Base-by-base conservation (phyloP, 1,284 basidiomycete species). In the Naganishia sp. region DNA sequence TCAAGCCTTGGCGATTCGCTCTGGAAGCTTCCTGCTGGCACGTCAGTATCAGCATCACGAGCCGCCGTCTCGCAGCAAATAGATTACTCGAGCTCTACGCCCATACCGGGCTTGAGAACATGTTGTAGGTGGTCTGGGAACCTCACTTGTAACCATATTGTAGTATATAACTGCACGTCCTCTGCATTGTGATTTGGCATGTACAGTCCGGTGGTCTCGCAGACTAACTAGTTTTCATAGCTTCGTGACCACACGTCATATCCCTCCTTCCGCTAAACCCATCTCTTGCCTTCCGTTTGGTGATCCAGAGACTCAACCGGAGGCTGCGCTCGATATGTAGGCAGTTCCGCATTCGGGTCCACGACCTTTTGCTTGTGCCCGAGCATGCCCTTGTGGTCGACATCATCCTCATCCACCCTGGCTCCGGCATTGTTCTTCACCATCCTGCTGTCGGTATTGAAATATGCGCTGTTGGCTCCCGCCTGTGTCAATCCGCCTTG, bases 301-400 rank as follows among this genome's bases (percentile, higher is more conserved):
- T 61, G 59, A n/a, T 61, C 59, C 48, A 25, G 49, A 5, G 59
- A 61, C 43, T 61, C 59, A 23, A 61, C 59, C 36, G 59, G 59
- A 28, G 59, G 23, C 36, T 61, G 59, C 15, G 59, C 59, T 13
- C 59, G 59, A n/a, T 61, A 21, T 10, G 23, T 43, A 7, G 59
- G 59, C 48, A 61, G 11, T 48, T 61, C 59, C 21, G 59, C 59
- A 11, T 50, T 42, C 13, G 48, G 59, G n/a, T 61, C 59, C 48
- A 61, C 59, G 21, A 52, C 59, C 59, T 33, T 43, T 46, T 61
- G 48, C 7, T 28, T n/a, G 33, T 44, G 48, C 7, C 59, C 59
- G 23, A 61, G 50, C 48, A 61, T 48, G 15, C 59, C 59, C 46
- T 15, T 16, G 28, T 61, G 59, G n/a, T 61, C n/a, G 21, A 28